Conservation (phyloP, 148 eudicot species). For the Vaccinium vitisidaea region DNA sequence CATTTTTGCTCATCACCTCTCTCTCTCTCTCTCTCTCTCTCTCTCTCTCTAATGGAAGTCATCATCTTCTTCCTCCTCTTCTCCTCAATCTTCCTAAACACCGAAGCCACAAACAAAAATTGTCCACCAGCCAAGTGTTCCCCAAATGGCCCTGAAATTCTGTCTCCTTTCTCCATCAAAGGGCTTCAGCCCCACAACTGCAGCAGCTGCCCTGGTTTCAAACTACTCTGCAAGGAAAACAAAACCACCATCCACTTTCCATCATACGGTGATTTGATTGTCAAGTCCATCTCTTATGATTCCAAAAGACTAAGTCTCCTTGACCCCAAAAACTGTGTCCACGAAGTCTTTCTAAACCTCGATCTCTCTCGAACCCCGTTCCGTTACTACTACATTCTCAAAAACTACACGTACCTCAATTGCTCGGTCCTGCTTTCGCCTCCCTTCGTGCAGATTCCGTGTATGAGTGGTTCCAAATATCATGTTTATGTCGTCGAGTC, state of each 20-base stretch:
- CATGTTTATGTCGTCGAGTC: slow-evolving; percentile 37
- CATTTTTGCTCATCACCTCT: background rate
- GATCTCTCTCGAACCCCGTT: slow-evolving; percentile 28
- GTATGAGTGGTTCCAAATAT: slow-evolving; percentile 25
- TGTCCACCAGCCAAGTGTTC: slow-evolving; percentile 12
- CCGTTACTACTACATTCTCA: slow-evolving; percentile 28
- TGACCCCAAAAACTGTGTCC: slow-evolving; percentile 41
- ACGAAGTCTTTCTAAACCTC: slow-evolving; percentile 38
- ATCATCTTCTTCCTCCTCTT: slow-evolving; percentile 20
- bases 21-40: background rate
- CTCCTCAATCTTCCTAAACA: slow-evolving; percentile 1
- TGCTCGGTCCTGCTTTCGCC: slow-evolving; percentile 23
- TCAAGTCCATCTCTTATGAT: slow-evolving; percentile 38
- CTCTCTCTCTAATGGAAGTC: slow-evolving; percentile 10
- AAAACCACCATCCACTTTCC: slow-evolving; percentile 32
- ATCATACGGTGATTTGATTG: slow-evolving; percentile 29
- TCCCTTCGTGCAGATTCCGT: slow-evolving; percentile 31
- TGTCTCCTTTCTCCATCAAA: slow-evolving; percentile 19
- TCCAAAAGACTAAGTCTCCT: slow-evolving; percentile 23
- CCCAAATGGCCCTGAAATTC: slow-evolving; percentile 10
- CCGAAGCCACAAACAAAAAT: slow-evolving; percentile 4
- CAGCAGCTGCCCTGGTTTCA: slow-evolving; percentile 19
- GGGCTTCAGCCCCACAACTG: slow-evolving; percentile 8
- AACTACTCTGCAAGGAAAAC: slow-evolving; percentile 31
- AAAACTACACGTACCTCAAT: slow-evolving; percentile 35